Percentiles rank a stretch among this genome's conserved stretches.
Conservation (phyloP, 768 basidiomycete genomes). For the Leccinum imitatum region DNA sequence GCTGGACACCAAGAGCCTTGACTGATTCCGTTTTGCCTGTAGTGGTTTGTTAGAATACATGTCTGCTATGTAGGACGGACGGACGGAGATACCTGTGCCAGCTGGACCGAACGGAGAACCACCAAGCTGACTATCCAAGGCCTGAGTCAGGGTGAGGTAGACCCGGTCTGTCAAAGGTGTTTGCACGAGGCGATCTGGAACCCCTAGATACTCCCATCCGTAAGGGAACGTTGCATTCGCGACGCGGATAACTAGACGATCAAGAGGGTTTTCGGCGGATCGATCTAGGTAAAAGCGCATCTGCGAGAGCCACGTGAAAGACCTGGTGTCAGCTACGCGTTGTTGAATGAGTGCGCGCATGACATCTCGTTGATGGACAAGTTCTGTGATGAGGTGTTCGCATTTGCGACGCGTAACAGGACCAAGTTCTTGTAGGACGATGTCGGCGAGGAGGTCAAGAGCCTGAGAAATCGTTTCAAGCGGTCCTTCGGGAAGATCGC, state of each 20-base stretch:
- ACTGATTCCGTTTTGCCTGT: constrained; percentile 98
- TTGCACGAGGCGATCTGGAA: constrained; percentile 95
- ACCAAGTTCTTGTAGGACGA: constrained; percentile 86
- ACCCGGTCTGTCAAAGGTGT: constrained; percentile 97
- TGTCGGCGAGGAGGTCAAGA: constrained; percentile 93
- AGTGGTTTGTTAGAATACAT: constrained; percentile 5
- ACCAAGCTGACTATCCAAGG: constrained; percentile 90
- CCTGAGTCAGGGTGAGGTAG: constrained; percentile 95
- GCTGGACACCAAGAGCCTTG: constrained; percentile 95
- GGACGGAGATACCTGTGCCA: constrained; percentile 70
- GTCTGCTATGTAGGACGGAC: neutral
- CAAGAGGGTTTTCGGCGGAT: constrained; percentile 68
- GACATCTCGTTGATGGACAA: constrained; percentile 97
- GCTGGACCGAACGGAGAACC: constrained; percentile 98
- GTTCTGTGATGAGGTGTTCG: constrained; percentile 97
- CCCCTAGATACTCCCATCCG: constrained; percentile 98
- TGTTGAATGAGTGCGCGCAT: constrained; percentile 75
- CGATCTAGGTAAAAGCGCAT: constrained; percentile 96
- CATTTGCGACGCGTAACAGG: constrained; percentile 96
- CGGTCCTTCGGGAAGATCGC: constrained; percentile 56
- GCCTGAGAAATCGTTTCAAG: constrained; percentile 77
- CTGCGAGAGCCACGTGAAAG: constrained; percentile 93
- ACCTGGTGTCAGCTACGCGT: constrained; percentile 58
- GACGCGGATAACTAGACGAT: constrained; percentile 75
- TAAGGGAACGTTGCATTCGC: constrained; percentile 95